Base-by-base conservation (phyloP, 1,284 basidiomycete species). In the Cryptococcus maquisensis region DNA sequence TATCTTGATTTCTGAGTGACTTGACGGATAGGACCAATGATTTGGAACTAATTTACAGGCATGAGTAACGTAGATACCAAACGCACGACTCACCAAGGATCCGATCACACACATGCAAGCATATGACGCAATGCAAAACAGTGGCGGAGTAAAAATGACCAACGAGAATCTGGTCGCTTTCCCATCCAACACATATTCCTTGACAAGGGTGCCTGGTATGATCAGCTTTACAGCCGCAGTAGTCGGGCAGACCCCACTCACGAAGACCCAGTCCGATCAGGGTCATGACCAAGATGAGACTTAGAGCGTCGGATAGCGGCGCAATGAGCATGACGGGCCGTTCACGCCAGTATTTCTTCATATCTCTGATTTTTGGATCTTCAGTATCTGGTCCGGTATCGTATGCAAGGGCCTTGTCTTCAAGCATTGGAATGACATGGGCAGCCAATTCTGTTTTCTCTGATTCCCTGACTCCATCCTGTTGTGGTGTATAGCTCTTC, bases 1-100 rank as follows among this genome's bases (percentile, higher is more conserved):
- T 80, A 81, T 56, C 73, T 76, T 2, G 79, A 79, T 62, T 82
- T 82, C 43, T 77, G 65, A 57, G 76, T 76, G 65, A 79, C 78
- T 66, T 83, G 81, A 38, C 77, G 77, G 57, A 82, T 78, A 26
- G 82, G 82, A 15, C 80, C 81, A 21, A 80, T 36, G 28, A 59
- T 66, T 60, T 69, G 66, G 41, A 61, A 65, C 65, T 71, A 52
- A 24, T 18, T 18, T 2, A 18, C 20, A 36, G 16, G 24, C 26
- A 38, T 48, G 20, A 51, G 44, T 28, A 42, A 37, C 45, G 24
- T 20, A 21, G 58, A 63, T 78, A 76, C 55, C 76, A 67, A 26
- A 76, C 52, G 74, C 70, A 71, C 10, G n/a, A 52, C 45, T 53
- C 49, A 67, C 66, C 23, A 63, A 36, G 21, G 60, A 65, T 20